Conservation (phyloP, 2,329 filamentous ascomycete species). For the Bipolaris bicolor region DNA sequence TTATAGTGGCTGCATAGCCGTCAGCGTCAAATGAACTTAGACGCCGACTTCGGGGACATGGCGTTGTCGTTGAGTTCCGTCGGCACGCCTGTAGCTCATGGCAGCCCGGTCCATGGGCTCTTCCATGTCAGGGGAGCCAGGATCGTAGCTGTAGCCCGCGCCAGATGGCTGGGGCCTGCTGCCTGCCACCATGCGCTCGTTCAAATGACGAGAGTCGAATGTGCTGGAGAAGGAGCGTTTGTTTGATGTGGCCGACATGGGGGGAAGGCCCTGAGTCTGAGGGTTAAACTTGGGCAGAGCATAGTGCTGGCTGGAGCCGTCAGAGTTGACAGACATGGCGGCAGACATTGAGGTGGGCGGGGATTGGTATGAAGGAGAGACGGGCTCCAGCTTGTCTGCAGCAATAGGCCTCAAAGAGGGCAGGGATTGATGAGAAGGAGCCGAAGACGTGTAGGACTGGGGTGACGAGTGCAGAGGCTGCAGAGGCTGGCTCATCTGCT, state of each 20-base stretch:
- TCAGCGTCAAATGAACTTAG: slow-evolving; percentile 21
- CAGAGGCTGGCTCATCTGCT: slow-evolving; percentile 43
- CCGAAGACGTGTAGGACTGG: slow-evolving; percentile 39
- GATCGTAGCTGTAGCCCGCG: slow-evolving; percentile 42
- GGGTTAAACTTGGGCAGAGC: slow-evolving; percentile 36
- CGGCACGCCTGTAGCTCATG: slow-evolving; percentile 57
- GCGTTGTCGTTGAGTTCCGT: slow-evolving; percentile 51
- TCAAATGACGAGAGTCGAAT: slow-evolving; percentile 53
- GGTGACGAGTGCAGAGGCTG: slow-evolving; percentile 44
- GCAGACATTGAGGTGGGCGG: slow-evolving; percentile 41
- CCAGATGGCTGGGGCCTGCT: slow-evolving; percentile 49
- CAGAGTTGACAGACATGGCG: slow-evolving; percentile 44
- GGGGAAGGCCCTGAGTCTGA: slow-evolving; percentile 34
- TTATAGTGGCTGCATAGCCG: slow-evolving; percentile 8
- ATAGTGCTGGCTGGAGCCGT: slow-evolving; percentile 35
- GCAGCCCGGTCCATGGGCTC: slow-evolving; percentile 47
- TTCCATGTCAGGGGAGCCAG: slow-evolving; percentile 49
- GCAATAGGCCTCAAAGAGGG: slow-evolving; percentile 50
- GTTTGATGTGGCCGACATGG: slow-evolving; percentile 39
- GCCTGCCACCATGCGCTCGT: slow-evolving; percentile 53
- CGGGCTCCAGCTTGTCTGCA: slow-evolving; percentile 50
- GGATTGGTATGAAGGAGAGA: slow-evolving; percentile 53
- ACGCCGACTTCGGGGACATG: slow-evolving; percentile 45
- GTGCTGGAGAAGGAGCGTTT: slow-evolving; percentile 56
- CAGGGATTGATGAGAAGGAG: slow-evolving; percentile 45